Evolutionary conservation across 1,139 yeast genomes (phyloP).

Genomic region (Casaregolazyma lundiana): DNA sequence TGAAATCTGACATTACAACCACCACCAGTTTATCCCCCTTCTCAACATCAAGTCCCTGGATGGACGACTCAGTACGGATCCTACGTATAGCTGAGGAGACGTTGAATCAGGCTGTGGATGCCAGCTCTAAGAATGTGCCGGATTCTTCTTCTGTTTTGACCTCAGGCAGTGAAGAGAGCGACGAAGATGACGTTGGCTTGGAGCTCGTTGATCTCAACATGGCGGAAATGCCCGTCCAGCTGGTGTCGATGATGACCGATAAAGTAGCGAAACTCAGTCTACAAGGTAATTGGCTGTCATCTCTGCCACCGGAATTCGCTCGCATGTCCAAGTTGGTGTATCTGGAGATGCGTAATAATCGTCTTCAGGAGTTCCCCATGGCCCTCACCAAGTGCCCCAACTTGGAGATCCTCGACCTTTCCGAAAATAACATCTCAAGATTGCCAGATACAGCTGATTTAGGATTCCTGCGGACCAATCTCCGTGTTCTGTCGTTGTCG

Average conservation of each 20-base stretch:
- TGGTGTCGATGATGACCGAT: slow-evolving; percentile 38
- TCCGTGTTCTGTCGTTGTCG: slow-evolving; percentile 56
- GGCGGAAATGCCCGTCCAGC: slow-evolving; percentile 35
- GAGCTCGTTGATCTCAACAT: slow-evolving; percentile 35
- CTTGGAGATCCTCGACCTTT: slow-evolving; percentile 65
- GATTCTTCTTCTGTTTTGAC: slow-evolving; percentile 4
- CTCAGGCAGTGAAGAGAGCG: slow-evolving; percentile 13
- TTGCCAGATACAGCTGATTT: slow-evolving; percentile 39
- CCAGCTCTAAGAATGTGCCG: neutral
- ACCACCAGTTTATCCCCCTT: neutral
- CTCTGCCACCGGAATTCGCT: slow-evolving; percentile 47
- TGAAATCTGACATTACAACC: neutral
- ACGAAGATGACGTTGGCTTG: slow-evolving; percentile 21
- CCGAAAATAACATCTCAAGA: slow-evolving; percentile 48
- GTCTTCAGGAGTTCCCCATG: slow-evolving; percentile 49
- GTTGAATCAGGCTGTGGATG: slow-evolving; percentile 4
- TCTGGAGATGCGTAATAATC: slow-evolving; percentile 63
- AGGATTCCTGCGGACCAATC: slow-evolving; percentile 35
- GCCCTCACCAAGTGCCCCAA: slow-evolving; percentile 38
- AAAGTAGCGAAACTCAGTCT: slow-evolving; percentile 51
- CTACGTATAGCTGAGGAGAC: slow-evolving; percentile 8
- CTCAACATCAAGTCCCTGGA: slow-evolving; percentile 1
- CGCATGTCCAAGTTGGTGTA: slow-evolving; percentile 49
- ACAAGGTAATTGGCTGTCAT: slow-evolving; percentile 46
- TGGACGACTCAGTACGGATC: slow-evolving; percentile 7